Evolutionary conservation across 306 rosid species (phyloP), one percentile per base, ranked within the genome.

Genomic region (Biancaea sappan): DNA sequence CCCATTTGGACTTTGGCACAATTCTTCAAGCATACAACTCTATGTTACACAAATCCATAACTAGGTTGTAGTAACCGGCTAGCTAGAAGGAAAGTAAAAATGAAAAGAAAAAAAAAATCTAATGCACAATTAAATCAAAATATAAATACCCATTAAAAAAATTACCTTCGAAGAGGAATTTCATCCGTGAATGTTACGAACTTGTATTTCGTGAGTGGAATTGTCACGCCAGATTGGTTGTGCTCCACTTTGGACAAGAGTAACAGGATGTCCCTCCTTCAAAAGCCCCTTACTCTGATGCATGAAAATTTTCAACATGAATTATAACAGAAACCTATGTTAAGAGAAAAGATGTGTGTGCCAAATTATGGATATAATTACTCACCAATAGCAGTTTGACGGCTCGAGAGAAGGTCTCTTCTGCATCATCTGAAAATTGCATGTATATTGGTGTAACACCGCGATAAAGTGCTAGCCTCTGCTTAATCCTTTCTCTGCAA

Each of bases 211-310:
- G 73, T 94, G 98, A 67, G 91, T 90, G 66, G 97, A 94, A 76
- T 92, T 92, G 24, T 77, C 61, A 5, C 95, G 96, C 98, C 98
- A 94, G 72, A 94, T 94, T 76, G 96, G 91, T 77, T 88, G 95
- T 34, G 90, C 93, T 32, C 95, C 98, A 72, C 98, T 94, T 87
- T 91, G 98, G 62, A 94, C 98, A 54, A 94, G 90, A 10, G 97
- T 91, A 40, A 92, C 92, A 80, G 72, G 61, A 57, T 90, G 87
- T 48, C 88, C 97, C 80, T 84, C 87, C 18, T 81, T 79, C 76
- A 91, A 65, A 63, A 76, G 89, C 58, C 88, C 93, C 68, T 89
- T 77, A 37, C 63, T 88, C 98, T 94, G 81, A 78, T 82, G 57
- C 57, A 76, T 25, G 24, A 63, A 52, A 58, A 75, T 28, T 46